Base-by-base conservation (phyloP, 225 moss, liverwort and hornwort species). In the Marchantia paleacea region DNA sequence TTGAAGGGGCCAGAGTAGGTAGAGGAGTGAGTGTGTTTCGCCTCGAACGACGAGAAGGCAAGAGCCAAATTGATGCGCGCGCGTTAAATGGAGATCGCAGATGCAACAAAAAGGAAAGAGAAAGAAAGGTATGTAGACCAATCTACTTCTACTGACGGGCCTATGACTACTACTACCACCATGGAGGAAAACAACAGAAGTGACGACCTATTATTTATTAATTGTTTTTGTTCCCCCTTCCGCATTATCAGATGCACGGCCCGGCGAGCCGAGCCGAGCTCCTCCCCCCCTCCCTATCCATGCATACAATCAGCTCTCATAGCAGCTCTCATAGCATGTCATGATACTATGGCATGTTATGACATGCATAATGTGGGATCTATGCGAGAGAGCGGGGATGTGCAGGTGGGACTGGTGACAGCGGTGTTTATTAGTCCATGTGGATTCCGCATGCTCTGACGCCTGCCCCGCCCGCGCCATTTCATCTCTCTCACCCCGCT, bases 51-150 rank as follows among this genome's bases (percentile, higher is more conserved):
- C 47, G 7, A 31, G 30, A 70, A 19, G 70, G 39, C 70, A 25
- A 28, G 54, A 30, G 54, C 25, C 75, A 28, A 55, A 75, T 55
- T 30, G 75, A 75, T 73, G 73, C 75, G 75, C 55, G 54, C 75
- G 54, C 75, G 52, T 75, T 75, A 53, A 69, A 75, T 75, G 53
- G 54, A 25, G 26, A 26, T 75, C 24, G 75, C 75, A 75, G 75
- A 75, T 10, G 75, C 75, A 75, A 75, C 75, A 75, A 75, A 75
- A 75, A 55, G 75, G 52, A 72, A 25, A 52, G 22, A 26, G 30
- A 31, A 69, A 64, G 64, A 64, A 64, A 64, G 64, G 22, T 20
- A 8, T 64, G 64, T 64, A 20, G 18, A 39, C 39, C 39, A 39
- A 39, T 39, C 39, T 39, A 39, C 39, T 39, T 39, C 39, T 39